Evolutionary conservation across 1,139 yeast genomes (phyloP).

Genomic region (Kurtzmaniella quercitrusa): DNA sequence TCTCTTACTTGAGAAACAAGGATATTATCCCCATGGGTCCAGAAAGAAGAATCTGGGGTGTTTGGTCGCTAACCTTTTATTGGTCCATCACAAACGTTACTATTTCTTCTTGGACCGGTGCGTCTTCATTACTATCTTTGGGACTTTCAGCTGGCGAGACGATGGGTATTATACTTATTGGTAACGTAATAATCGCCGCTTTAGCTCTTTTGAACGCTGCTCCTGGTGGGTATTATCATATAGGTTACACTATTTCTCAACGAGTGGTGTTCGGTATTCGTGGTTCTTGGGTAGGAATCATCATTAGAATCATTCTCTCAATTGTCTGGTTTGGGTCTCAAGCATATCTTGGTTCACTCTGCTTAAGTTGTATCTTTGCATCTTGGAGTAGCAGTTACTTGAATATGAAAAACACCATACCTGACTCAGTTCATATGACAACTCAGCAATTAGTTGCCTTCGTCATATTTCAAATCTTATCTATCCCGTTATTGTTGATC

Average conservation of each 20-base stretch:
- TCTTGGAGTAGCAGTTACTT: constrained; percentile 24
- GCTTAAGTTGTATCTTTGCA: constrained; percentile 26
- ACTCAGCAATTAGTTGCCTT: constrained; percentile 39
- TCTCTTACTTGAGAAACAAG: constrained; percentile 21
- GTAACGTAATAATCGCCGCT: constrained; percentile 34
- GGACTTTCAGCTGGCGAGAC: constrained; percentile 38
- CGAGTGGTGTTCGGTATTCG: constrained; percentile 43
- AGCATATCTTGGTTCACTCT: constrained; percentile 38
- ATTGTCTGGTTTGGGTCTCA: constrained; percentile 39
- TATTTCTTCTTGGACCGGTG: constrained; percentile 32
- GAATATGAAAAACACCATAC: constrained; percentile 29
- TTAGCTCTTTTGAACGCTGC: constrained; percentile 37
- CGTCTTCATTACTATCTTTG: constrained; percentile 30
- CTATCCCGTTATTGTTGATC: constrained; percentile 29
- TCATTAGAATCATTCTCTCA: constrained; percentile 36
- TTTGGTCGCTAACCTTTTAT: constrained; percentile 33
- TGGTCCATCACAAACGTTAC: constrained; percentile 32
- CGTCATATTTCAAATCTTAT: constrained; percentile 35
- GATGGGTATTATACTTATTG: constrained; percentile 36
- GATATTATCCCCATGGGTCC: constrained; percentile 31
- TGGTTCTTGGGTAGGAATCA: constrained; percentile 37
- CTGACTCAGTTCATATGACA: constrained; percentile 28
- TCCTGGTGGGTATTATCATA: constrained; percentile 42
- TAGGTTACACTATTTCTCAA: constrained; percentile 42
- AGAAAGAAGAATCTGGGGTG: constrained; percentile 33